Conservation (phyloP, 768 basidiomycete species). For the Phaffia tasmanica region DNA sequence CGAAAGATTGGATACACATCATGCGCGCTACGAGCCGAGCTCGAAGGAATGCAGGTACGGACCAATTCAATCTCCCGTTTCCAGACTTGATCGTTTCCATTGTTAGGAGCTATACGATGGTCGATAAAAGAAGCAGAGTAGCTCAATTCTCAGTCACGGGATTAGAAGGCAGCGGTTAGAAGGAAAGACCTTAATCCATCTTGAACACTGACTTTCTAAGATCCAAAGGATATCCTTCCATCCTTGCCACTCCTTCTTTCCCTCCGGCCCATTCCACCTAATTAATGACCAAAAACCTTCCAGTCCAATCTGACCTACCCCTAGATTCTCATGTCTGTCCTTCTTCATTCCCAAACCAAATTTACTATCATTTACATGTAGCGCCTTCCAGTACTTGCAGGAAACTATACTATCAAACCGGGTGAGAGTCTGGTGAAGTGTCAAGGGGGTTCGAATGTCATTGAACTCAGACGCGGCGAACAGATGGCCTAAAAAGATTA, state of each 20-base stretch:
- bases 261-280: constrained; percentile 12
- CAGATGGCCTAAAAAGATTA: constrained; percentile 36
- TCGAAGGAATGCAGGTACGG: not conserved
- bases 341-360: constrained; percentile 51
- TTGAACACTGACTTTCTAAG: constrained; percentile 12
- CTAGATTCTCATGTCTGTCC: constrained; percentile 77
- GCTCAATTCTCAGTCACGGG: constrained; percentile 52
- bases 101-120: too few species aligned
- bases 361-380: constrained; percentile 81
- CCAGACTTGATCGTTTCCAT: constrained; percentile 60
- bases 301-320: constrained; percentile 47
- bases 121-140: too few species aligned
- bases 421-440: constrained; percentile 42
- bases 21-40: not conserved
- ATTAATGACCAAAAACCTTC: constrained; percentile 10
- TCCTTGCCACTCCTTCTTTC: not conserved
- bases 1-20: too few species aligned
- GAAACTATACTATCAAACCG: constrained; percentile 62
- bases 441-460: constrained; percentile 52
- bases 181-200: not conserved
- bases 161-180: not conserved
- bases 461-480: constrained; percentile 8
- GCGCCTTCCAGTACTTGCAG: constrained; percentile 59
- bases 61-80: constrained; percentile 54
- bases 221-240: constrained; percentile 15